Conservation (phyloP, 768 basidiomycete genomes). For the Cubamyces sp. region DNA sequence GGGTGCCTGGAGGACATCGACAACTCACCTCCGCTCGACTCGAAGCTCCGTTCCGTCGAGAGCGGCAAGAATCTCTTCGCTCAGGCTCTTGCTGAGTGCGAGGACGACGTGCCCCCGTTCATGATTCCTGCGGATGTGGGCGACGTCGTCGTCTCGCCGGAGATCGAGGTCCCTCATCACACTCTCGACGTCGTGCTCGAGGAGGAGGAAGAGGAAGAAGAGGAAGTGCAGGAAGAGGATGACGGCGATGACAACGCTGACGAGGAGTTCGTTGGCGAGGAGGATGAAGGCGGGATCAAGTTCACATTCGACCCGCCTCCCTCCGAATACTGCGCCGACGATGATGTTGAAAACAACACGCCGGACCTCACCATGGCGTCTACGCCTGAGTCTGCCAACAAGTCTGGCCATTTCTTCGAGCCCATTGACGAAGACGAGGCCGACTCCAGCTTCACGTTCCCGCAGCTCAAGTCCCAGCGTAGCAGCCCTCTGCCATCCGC, state of each 20-base stretch:
- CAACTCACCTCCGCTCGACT: constrained; percentile 50
- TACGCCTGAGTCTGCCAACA: constrained; percentile 17
- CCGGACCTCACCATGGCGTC: constrained; percentile 23
- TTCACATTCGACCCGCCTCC: constrained; percentile 74
- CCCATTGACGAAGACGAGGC: constrained; percentile 23
- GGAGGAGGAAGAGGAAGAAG: constrained; percentile 52
- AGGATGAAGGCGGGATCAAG: constrained; percentile 66
- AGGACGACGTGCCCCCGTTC: constrained; percentile 57
- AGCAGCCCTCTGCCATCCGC: constrained; percentile 47
- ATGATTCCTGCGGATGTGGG: constrained; percentile 52
- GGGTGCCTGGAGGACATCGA: constrained; percentile 62
- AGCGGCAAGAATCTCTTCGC: constrained; percentile 65
- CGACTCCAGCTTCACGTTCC: constrained; percentile 27
- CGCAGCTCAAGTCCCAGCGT: constrained; percentile 23
- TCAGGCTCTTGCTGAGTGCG: constrained; percentile 46
- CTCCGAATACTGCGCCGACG: constrained; percentile 25
- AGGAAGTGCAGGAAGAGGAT: constrained; percentile 35
- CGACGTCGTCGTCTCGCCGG: constrained; percentile 32
- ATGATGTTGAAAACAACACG: constrained; percentile 27
- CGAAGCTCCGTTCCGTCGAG: constrained; percentile 47
- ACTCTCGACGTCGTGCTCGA: constrained; percentile 47
- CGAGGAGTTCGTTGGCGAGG: constrained; percentile 60
- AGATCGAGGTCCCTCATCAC: constrained; percentile 40
- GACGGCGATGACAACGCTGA: constrained; percentile 39
- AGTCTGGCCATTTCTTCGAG: constrained; percentile 18